Evolutionary conservation across 805 yeast species (phyloP), one percentile per base, ranked within the genome.

Genomic region (Spathaspora girioi): DNA sequence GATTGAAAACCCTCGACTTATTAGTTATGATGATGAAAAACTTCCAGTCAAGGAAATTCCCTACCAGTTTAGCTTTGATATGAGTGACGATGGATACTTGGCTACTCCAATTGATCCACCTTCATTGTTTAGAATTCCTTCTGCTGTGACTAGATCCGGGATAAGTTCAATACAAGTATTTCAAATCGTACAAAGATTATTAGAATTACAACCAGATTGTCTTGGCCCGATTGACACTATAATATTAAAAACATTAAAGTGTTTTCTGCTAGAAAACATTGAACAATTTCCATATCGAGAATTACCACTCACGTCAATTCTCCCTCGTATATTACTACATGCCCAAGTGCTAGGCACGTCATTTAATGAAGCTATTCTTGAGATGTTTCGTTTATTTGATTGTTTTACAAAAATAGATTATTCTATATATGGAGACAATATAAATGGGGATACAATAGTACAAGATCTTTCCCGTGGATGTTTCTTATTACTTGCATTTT

Each of bases 301-400:
- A 19, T 23, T 42, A 7, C 44, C 44, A 11, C 11, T 42, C 3
- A 9, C 4, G 4, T 20, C 15, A 18, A 42, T 42, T 11, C n/a
- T 42, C 4, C 4, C 44, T 9, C 26, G 18, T 10, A 10, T 42
- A 19, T 18, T 42, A 12, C 29, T 19, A n/a, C 14, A 42, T 9
- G n/a, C 29, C 5, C 14, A 12, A 23, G n/a, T n/a, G 3, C 6
- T 29, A 14, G 44, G 27, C 14, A 15, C 35, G 5, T 10, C 18
- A 5, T 27, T 43, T 23, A 32, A 15, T n/a, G 38, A 29, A 4
- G 35, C 43, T 5, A 41, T 50, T 5, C 38, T 41, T 14, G 51
- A 54, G 11, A 20, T 46, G 18, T 50, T 50, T 35, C 38, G 46
- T 17, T 26, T 54, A 27, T 54, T 49, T 26, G 46, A 48, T 35